Evolutionary conservation across 306 rosid species (phyloP).

Genomic region (Urtica urens): DNA sequence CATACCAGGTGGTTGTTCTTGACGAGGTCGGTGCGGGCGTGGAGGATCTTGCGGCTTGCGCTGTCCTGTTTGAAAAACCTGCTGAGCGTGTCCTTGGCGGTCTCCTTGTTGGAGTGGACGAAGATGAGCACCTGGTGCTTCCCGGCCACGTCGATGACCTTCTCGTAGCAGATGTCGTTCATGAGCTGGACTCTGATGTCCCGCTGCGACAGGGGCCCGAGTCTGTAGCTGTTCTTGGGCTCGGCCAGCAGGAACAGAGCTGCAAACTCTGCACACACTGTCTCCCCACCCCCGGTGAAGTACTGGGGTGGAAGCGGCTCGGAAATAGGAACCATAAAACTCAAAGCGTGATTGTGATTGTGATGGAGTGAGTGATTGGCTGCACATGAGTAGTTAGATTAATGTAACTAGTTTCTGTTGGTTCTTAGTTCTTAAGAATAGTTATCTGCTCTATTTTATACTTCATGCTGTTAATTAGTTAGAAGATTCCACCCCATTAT

Average conservation of each 20-base stretch:
- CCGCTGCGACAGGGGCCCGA: slow-evolving; percentile 92
- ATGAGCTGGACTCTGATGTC: slow-evolving; percentile 83
- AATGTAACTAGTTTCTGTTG: no score
- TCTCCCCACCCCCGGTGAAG: slow-evolving; percentile 91
- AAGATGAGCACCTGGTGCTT: slow-evolving; percentile 92
- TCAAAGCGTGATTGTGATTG: slow-evolving; percentile 84
- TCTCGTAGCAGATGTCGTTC: slow-evolving; percentile 90
- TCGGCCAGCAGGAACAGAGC: slow-evolving; percentile 82
- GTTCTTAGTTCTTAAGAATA: no score
- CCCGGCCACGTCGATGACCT: slow-evolving; percentile 92
- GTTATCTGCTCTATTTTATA: no score
- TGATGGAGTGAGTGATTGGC: slow-evolving; percentile 82
- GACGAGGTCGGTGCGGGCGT: slow-evolving; percentile 81
- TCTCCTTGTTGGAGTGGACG: slow-evolving; percentile 93
- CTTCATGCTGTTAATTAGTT: no score
- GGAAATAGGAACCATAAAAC: slow-evolving; percentile 74
- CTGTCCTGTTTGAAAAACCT: slow-evolving; percentile 90
- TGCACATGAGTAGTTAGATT: slow-evolving; percentile 94
- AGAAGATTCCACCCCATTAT: no score
- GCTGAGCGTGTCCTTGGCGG: slow-evolving; percentile 88
- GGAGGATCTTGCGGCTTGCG: slow-evolving; percentile 95
- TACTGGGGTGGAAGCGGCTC: slow-evolving; percentile 91
- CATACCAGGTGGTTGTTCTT: slow-evolving; percentile 93
- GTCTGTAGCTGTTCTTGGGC: slow-evolving; percentile 65
- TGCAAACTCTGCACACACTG: slow-evolving; percentile 91